Evolutionary conservation across 1,284 basidiomycete genomes (phyloP).

Genomic region (Cryptococcus deneoformans): DNA sequence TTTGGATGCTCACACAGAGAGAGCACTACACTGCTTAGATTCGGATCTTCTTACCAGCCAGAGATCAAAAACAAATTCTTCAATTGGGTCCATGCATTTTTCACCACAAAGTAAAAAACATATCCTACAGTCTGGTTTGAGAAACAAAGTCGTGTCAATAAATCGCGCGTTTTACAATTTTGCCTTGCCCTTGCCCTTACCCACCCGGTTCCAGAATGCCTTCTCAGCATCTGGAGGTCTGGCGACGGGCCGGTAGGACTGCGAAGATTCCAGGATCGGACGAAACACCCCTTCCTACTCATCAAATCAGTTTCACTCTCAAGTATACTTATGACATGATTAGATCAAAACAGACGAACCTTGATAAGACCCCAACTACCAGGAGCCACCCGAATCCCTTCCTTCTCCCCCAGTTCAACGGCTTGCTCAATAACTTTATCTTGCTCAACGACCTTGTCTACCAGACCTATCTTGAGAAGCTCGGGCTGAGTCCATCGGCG

Average conservation of each 20-base stretch:
- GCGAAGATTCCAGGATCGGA: constrained; percentile 44
- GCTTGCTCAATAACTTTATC: constrained; percentile 58
- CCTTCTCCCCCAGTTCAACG: constrained; percentile 46
- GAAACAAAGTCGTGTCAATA: not conserved
- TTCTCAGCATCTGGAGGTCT: constrained; percentile 24
- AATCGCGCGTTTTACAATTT: constrained; percentile 20
- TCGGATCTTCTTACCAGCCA: not conserved
- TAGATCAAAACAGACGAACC: constrained; percentile 30
- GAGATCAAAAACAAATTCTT: too few species aligned
- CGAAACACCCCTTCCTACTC: constrained; percentile 52
- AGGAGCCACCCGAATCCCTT: constrained; percentile 48
- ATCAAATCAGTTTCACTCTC: not conserved
- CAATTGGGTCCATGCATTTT: too few species aligned
- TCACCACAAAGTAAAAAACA: not conserved
- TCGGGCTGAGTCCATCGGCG: constrained; percentile 76
- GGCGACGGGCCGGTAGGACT: constrained; percentile 30
- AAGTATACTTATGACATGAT: not conserved
- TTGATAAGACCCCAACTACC: constrained; percentile 57
- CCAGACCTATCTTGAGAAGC: constrained; percentile 63
- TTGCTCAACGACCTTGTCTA: constrained; percentile 64
- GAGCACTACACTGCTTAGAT: constrained; percentile 23
- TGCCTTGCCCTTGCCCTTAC: constrained; percentile 18
- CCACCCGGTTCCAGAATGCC: constrained; percentile 32
- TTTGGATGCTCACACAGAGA: constrained; percentile 35
- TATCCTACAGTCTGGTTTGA: not conserved